A percentile compares a stretch with the other conserved stretches of the same genome.
phyloP scores from a whole-genome alignment of 257 asterid genomes.

The Ophiorrhiza pumila region DNA sequence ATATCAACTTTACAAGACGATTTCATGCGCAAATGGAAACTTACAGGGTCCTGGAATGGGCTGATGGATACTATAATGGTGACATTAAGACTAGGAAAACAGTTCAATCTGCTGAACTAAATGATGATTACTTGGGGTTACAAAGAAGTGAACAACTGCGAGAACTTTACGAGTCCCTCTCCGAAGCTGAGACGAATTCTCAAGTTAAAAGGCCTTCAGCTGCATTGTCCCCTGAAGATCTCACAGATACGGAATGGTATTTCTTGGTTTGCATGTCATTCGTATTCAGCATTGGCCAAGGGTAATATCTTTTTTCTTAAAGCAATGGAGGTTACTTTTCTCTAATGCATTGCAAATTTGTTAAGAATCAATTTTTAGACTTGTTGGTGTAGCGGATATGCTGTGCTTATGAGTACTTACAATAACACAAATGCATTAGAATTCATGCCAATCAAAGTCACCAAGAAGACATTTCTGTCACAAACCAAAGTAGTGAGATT shows the following conservation, averaged over 20 bases:
- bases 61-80: slow-evolving; percentile 92
- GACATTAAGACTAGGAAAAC: slow-evolving; percentile 92
- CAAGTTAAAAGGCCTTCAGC: slow-evolving; percentile 76
- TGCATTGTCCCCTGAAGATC: slow-evolving; percentile 93
- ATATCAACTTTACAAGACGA: too few species aligned
- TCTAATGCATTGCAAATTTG: not conserved
- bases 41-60: slow-evolving; percentile 72
- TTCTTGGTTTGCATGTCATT: slow-evolving; percentile 98
- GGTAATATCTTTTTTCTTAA: slow-evolving; percentile 44
- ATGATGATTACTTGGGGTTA: slow-evolving; percentile 57
- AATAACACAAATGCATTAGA: not conserved
- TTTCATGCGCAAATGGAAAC: slow-evolving; percentile 3
- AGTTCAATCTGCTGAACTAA: slow-evolving; percentile 55
- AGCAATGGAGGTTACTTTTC: not conserved
- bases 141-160: slow-evolving; percentile 80
- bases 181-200: slow-evolving; percentile 52
- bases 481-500: not conserved
- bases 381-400: too few species aligned
- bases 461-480: not conserved
- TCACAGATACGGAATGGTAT: slow-evolving; percentile 93
- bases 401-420: too few species aligned
- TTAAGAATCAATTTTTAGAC: not conserved
- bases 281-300: slow-evolving; percentile 64
- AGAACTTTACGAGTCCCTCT: slow-evolving; percentile 71
- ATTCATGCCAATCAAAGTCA: not conserved